Conservation (phyloP, 169 alveolate genomes). For the Theileria parva region DNA sequence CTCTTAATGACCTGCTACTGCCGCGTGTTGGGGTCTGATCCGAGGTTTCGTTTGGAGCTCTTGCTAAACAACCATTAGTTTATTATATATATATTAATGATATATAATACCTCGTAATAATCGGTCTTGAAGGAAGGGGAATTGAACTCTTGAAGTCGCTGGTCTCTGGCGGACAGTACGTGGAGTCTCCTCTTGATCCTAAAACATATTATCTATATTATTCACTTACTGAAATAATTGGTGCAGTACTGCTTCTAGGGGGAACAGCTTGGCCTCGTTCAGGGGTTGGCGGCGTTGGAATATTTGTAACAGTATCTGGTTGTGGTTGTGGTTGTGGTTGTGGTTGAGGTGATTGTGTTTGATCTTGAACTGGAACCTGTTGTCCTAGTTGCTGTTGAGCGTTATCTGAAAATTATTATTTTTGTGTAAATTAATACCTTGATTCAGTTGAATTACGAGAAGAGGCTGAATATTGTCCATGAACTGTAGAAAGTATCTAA, state of each 20-base stretch:
- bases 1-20: background rate
- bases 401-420: background rate
- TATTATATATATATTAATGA: too few relatives aligned
- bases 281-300: background rate
- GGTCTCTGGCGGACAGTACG: background rate
- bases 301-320: too few relatives aligned
- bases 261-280: background rate
- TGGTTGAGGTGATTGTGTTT: background rate
- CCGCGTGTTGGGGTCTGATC: background rate
- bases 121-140: too few relatives aligned
- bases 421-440: background rate
- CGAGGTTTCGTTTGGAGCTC: too few relatives aligned
- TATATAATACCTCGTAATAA: too few relatives aligned
- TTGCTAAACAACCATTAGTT: too few relatives aligned
- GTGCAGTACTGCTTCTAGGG: too few relatives aligned
- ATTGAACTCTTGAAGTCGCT: background rate
- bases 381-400: background rate
- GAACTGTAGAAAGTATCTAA: background rate
- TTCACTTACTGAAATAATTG: too few relatives aligned
- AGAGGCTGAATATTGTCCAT: slow-evolving; percentile 27
- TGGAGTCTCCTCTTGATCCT: background rate
- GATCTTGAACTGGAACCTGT: background rate
- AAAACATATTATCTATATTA: background rate
- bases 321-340: background rate
- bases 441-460: slow-evolving; percentile 18